phyloP scores from a whole-genome alignment of 352 stramenopile species.

The Phytopythium cucurbitacearum region DNA sequence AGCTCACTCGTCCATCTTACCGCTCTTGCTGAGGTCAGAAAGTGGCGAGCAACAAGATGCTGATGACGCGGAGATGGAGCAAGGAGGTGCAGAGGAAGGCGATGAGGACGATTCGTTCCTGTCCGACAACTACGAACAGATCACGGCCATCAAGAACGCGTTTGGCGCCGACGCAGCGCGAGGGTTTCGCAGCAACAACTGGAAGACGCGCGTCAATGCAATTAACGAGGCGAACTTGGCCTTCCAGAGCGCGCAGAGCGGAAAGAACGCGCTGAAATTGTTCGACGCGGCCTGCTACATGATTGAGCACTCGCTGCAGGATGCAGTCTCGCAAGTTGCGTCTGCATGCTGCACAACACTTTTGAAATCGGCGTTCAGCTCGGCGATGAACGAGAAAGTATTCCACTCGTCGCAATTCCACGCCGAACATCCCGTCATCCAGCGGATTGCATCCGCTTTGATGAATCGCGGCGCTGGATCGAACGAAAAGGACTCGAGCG shows the following conservation, averaged over 20 bases:
- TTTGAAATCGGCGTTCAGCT: constrained; percentile 55
- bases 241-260: constrained; percentile 39
- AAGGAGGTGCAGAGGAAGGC: constrained; percentile 14
- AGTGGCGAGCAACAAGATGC: constrained; percentile 16
- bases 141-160: constrained; percentile 23
- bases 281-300: constrained; percentile 67
- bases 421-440: constrained; percentile 35
- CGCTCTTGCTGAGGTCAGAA: constrained; percentile 45
- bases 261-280: constrained; percentile 37
- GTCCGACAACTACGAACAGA: constrained; percentile 11
- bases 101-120: constrained; percentile 38
- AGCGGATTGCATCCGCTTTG: constrained; percentile 38
- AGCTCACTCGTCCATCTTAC: constrained; percentile 35
- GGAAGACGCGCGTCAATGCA: constrained; percentile 49
- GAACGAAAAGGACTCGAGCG: constrained; percentile 78
- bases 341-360: constrained; percentile 55
- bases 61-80: constrained; percentile 22
- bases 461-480: constrained; percentile 48
- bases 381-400: constrained; percentile 44
- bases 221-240: constrained; percentile 47
- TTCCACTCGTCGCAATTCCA: constrained; percentile 68
- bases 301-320: constrained; percentile 46
- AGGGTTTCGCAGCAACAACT: constrained; percentile 46
- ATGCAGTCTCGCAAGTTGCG: constrained; percentile 65
- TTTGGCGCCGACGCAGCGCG: constrained; percentile 55